Evolutionary conservation across 176 grass and related monocot species (phyloP).

Genomic region (maize (Zea mays)): Zm-B73-REFERENCE-NAM-5.0 NC_050099.1:200531501-200532000

Average conservation of each 20-base stretch:
- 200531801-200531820: constrained; percentile 97
- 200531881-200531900: constrained; percentile 72
- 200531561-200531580: constrained; percentile 17
- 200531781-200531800: constrained; percentile 70
- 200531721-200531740: constrained; percentile 24
- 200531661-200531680: constrained; percentile 73
- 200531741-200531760: neutral
- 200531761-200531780: constrained; percentile 64
- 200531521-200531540: neutral
- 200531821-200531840: constrained; percentile 93
- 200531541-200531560: constrained; percentile 13
- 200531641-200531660: constrained; percentile 72
- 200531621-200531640: constrained; percentile 80
- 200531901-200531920: constrained; percentile 70
- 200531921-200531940: constrained; percentile 82
- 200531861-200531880: constrained; percentile 78
- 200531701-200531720: constrained; percentile 25
- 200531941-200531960: constrained; percentile 27
- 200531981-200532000: neutral
- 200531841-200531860: constrained; percentile 68
- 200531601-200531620: constrained; percentile 78
- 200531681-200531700: constrained; percentile 21
- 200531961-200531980: constrained; percentile 25
- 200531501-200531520: neutral
- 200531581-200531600: constrained; percentile 46